Conservation (phyloP, 1,284 basidiomycete genomes). For the Cutaneotrichosporon cavernicola region DNA sequence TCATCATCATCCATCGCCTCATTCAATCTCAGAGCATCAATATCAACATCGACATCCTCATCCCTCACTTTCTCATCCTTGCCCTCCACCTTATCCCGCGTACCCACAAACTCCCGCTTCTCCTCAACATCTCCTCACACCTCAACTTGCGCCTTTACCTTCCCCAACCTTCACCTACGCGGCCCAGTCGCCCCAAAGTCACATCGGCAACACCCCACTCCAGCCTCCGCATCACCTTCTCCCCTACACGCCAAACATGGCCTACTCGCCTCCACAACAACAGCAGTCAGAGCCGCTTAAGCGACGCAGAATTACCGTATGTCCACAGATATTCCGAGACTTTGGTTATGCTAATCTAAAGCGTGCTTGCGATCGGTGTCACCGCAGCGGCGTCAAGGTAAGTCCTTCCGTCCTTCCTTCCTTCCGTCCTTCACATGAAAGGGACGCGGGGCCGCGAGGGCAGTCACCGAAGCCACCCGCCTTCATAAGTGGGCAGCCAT, state of each 20-base stretch:
- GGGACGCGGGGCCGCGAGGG: neutral
- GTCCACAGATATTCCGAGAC: neutral
- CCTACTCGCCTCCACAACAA: neutral
- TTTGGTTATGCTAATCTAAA: constrained; percentile 12
- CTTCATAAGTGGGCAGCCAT: constrained; percentile 2
- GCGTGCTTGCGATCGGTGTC: constrained; percentile 51
- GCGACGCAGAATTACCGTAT: constrained; percentile 15
- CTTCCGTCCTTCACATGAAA: neutral
- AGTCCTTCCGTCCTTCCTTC: constrained; percentile 15
- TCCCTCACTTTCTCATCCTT: neutral
- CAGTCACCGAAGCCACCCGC: neutral
- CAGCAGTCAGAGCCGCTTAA: constrained; percentile 18
- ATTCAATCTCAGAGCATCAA: neutral
- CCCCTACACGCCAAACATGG: neutral
- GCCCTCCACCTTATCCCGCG: neutral
- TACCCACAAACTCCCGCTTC: neutral
- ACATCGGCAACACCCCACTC: neutral
- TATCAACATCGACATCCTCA: neutral
- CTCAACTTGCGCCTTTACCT: neutral
- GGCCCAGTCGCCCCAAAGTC: neutral
- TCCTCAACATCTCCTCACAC: neutral
- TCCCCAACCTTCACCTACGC: neutral
- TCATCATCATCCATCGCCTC: neutral
- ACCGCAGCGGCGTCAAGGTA: constrained; percentile 47
- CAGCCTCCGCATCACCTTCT: neutral